These are phyloP conservation scores for Poterioochromonas sp. DNA, from an alignment of 352 stramenopile genomes.

Conservation along the genomic window DNA sequence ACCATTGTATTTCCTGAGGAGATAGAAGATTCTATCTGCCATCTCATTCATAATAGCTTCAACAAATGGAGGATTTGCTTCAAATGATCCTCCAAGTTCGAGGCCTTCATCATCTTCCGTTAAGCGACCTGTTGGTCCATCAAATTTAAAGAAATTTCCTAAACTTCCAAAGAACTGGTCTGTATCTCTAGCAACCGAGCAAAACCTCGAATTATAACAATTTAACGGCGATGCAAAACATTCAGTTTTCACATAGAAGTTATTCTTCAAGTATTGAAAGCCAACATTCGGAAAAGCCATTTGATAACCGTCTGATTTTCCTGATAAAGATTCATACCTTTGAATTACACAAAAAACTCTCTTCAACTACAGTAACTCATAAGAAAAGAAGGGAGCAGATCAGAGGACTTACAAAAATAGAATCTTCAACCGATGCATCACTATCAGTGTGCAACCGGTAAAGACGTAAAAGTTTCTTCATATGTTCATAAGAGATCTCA, in stretches of 20 bases:
- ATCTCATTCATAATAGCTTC: constrained; percentile 40
- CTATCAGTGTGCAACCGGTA: constrained; percentile 28
- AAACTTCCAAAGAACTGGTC: constrained; percentile 41
- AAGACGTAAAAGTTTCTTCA: constrained; percentile 33
- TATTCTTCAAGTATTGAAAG: constrained; percentile 28
- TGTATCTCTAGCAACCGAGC: constrained; percentile 35
- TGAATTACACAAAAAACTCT: constrained; percentile 40
- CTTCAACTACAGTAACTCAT: constrained; percentile 26
- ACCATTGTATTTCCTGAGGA: neutral
- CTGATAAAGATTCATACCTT: constrained; percentile 41
- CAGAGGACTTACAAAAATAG: constrained; percentile 35
- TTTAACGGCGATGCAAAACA: constrained; percentile 40
- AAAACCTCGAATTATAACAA: constrained; percentile 32
- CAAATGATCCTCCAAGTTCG: constrained; percentile 19
- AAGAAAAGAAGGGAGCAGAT: neutral
- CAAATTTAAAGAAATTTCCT: constrained; percentile 39
- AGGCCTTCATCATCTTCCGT: neutral
- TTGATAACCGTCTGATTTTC: constrained; percentile 40
- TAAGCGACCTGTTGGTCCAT: constrained; percentile 6
- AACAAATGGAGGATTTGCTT: constrained; percentile 39
- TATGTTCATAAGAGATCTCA: constrained; percentile 32
- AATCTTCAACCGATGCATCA: constrained; percentile 25
- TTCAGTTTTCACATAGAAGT: constrained; percentile 34
- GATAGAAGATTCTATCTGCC: constrained; percentile 37
- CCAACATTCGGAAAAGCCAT: constrained; percentile 38